A percentile compares a stretch with the other conserved stretches of the same genome.
Evolutionary conservation across 768 basidiomycete species (phyloP).

Genomic region (Leccinellum albellum): DNA sequence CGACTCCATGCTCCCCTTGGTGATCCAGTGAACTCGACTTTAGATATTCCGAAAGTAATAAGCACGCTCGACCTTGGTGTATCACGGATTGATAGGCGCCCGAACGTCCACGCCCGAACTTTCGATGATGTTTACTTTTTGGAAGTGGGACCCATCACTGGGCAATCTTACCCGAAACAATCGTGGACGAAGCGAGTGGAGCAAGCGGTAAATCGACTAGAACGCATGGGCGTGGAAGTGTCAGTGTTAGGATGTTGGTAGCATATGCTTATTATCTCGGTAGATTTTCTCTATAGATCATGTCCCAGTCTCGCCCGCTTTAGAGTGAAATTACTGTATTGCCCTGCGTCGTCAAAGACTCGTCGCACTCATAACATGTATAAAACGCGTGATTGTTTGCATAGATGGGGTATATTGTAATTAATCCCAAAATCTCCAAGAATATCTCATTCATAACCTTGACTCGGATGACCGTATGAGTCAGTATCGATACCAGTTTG

Average conservation of each 20-base stretch:
- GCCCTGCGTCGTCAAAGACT: neutral
- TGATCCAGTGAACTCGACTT: neutral
- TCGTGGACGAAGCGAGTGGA: constrained; percentile 36
- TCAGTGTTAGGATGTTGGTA: constrained; percentile 52
- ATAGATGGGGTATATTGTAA: neutral
- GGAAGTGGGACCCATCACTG: constrained; percentile 39
- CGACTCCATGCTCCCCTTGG: constrained; percentile 26
- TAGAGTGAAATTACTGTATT: neutral
- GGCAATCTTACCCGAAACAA: neutral
- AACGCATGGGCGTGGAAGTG: constrained; percentile 33
- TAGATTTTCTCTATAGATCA: neutral
- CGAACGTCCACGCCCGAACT: constrained; percentile 40
- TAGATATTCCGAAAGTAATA: constrained; percentile 25
- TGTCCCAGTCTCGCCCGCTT: neutral
- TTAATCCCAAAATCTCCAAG: neutral
- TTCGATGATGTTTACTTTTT: constrained; percentile 65
- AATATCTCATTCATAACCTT: neutral
- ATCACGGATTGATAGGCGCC: constrained; percentile 62
- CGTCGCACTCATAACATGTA: neutral
- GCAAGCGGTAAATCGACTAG: constrained; percentile 33
- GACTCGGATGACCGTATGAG: neutral
- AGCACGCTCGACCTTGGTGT: constrained; percentile 40
- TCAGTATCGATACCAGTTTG: neutral
- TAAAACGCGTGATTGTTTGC: neutral
- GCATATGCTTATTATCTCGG: neutral